Conservation (phyloP, 2,329 filamentous ascomycete genomes). For the Cryphonectria japonica region DNA sequence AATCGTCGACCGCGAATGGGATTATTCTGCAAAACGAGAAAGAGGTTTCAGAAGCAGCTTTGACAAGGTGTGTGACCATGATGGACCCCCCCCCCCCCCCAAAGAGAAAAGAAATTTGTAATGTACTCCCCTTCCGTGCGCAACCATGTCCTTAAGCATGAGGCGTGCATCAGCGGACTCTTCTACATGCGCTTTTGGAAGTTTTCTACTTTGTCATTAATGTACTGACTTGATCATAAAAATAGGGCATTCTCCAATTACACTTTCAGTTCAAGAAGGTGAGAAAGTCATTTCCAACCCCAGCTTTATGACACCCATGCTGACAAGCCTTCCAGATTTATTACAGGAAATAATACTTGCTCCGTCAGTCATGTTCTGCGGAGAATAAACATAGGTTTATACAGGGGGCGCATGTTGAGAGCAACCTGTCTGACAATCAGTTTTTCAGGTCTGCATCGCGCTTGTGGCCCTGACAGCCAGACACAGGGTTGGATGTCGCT, state of each 20-base stretch:
- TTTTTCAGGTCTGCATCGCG: neutral
- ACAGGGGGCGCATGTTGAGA: neutral
- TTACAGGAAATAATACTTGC: conserved; percentile 53
- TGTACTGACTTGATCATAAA: conserved; percentile 23
- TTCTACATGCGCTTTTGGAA: too few relatives aligned
- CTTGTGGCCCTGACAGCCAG: conserved; percentile 5
- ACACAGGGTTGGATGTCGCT: conserved; percentile 14
- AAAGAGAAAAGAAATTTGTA: neutral
- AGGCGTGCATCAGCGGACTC: neutral
- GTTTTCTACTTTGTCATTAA: conserved; percentile 12
- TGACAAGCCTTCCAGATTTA: conserved; percentile 50
- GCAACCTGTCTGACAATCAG: conserved; percentile 4
- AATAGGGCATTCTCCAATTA: conserved; percentile 87
- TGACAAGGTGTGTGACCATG: conserved; percentile 74
- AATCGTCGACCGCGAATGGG: conserved; percentile 98
- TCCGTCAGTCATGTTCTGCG: neutral
- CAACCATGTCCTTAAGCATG: neutral
- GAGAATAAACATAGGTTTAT: neutral
- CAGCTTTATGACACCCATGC: neutral
- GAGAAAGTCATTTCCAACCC: conserved; percentile 34
- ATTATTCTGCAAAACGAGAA: conserved; percentile 94
- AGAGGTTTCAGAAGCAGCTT: conserved; percentile 95
- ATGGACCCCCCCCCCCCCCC: conserved; percentile 5
- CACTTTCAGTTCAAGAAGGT: conserved; percentile 99
- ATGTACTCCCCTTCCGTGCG: neutral